phyloP scores from a whole-genome alignment of 495 filamentous ascomycete species.

The Talaromyces borbonicus region DNA sequence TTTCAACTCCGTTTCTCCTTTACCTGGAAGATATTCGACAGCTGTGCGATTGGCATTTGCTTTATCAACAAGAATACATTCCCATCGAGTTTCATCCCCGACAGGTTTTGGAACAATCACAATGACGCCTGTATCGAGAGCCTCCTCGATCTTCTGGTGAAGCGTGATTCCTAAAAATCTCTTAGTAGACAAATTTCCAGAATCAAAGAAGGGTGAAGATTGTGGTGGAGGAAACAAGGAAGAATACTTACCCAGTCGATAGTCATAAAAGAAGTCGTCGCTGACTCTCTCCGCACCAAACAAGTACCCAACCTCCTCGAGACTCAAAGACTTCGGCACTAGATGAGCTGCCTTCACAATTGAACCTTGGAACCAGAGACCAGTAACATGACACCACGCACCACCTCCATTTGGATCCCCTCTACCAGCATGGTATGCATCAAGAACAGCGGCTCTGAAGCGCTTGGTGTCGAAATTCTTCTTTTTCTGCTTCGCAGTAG shows the following conservation, averaged over 20 bases:
- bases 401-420: not conserved
- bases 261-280: constrained; percentile 3
- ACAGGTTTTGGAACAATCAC: not conserved
- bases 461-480: constrained; percentile 1
- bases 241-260: not conserved
- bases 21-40: not conserved
- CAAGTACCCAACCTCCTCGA: constrained; percentile 10
- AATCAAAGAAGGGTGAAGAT: not conserved
- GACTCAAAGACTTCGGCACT: constrained; percentile 10
- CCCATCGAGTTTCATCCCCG: not conserved
- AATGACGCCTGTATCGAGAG: not conserved
- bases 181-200: not conserved
- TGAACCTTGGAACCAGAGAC: not conserved
- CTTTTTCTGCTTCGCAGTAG: constrained; percentile 7
- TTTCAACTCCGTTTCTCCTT: not conserved
- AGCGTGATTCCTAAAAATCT: not conserved
- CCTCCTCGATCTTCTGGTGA: not conserved
- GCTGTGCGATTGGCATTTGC: not conserved
- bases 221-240: too few species aligned
- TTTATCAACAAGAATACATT: constrained; percentile 2
- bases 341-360: constrained; percentile 14
- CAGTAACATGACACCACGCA: constrained; percentile 10
- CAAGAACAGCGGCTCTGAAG: constrained; percentile 6
- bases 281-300: constrained; percentile 11
- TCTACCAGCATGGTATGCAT: not conserved